phyloP scores from a whole-genome alignment of 441 rosid genomes.

The Bocquillonia castaneifolia region DNA sequence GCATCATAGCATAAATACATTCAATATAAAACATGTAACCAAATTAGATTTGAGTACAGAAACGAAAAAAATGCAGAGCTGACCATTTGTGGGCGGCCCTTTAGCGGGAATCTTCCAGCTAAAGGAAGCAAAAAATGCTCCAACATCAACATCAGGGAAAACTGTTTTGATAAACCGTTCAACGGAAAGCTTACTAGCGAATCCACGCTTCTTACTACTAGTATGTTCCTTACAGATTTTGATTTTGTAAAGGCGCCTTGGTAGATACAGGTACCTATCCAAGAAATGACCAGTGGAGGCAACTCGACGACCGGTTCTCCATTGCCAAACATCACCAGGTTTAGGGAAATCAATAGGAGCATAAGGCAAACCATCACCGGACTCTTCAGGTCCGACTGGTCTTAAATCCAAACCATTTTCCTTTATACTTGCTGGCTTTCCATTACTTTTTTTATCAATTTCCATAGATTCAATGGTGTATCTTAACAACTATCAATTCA shows the following conservation, averaged over 20 bases:
- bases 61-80: constrained; percentile 18
- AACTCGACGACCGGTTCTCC: constrained; percentile 72
- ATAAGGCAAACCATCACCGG: constrained; percentile 71
- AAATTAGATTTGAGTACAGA: constrained; percentile 9
- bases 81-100: constrained; percentile 27
- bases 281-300: constrained; percentile 35
- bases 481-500: too few relatives aligned
- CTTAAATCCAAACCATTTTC: constrained; percentile 28
- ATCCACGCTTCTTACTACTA: constrained; percentile 23
- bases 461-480: constrained; percentile 43
- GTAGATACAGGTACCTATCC: constrained; percentile 71
- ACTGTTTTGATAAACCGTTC: constrained; percentile 35
- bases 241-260: constrained; percentile 30
- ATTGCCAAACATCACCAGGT: constrained; percentile 67
- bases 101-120: constrained; percentile 60
- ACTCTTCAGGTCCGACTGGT: constrained; percentile 42
- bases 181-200: constrained; percentile 62
- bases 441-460: constrained; percentile 36
- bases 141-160: constrained; percentile 55
- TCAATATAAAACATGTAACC: too few relatives aligned
- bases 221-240: background rate
- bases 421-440: constrained; percentile 13
- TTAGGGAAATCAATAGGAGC: constrained; percentile 79
- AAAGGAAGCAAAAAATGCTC: constrained; percentile 69
- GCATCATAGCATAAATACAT: too few relatives aligned